These are phyloP conservation scores for Rossbeevera mucosa DNA, from an alignment of 768 basidiomycete genomes.

Conservation along the genomic window DNA sequence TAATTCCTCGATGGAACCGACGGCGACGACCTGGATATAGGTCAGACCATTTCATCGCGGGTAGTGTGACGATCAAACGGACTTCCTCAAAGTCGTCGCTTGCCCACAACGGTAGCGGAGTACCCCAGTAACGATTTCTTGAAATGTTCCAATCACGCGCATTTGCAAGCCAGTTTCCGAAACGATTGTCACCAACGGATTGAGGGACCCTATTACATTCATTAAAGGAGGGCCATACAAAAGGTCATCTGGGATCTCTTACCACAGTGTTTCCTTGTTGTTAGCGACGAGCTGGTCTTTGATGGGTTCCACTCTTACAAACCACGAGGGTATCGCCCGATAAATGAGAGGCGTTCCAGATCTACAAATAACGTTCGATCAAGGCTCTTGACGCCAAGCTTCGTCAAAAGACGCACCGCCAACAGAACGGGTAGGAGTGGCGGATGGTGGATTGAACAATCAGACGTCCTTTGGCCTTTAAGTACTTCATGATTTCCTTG, in stretches of 20 bases:
- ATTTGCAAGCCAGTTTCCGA: slow-evolving; percentile 96
- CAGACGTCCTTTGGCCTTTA: slow-evolving; percentile 84
- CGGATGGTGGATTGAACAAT: slow-evolving; percentile 82
- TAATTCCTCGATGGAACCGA: slow-evolving; percentile 86
- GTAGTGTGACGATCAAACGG: neutral
- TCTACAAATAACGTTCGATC: slow-evolving; percentile 35
- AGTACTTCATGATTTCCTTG: slow-evolving; percentile 84
- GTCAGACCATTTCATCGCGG: neutral
- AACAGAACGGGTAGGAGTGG: slow-evolving; percentile 96
- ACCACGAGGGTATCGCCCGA: slow-evolving; percentile 95
- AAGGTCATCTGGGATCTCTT: slow-evolving; percentile 10
- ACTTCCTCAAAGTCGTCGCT: slow-evolving; percentile 90
- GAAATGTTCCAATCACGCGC: slow-evolving; percentile 99
- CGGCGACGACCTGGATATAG: slow-evolving; percentile 60
- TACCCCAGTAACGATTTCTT: slow-evolving; percentile 99
- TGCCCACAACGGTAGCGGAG: slow-evolving; percentile 94
- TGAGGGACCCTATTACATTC: slow-evolving; percentile 76
- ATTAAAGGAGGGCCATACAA: neutral
- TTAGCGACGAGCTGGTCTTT: slow-evolving; percentile 85
- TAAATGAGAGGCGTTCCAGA: slow-evolving; percentile 95
- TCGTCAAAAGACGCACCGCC: slow-evolving; percentile 55
- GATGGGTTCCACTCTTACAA: slow-evolving; percentile 82
- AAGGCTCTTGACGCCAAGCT: neutral
- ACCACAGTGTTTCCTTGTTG: slow-evolving; percentile 91
- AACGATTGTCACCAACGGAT: slow-evolving; percentile 83